These are phyloP conservation scores for Fragaria vesca DNA, from an alignment of 306 rosid species.

Conservation along the genomic window DNA sequence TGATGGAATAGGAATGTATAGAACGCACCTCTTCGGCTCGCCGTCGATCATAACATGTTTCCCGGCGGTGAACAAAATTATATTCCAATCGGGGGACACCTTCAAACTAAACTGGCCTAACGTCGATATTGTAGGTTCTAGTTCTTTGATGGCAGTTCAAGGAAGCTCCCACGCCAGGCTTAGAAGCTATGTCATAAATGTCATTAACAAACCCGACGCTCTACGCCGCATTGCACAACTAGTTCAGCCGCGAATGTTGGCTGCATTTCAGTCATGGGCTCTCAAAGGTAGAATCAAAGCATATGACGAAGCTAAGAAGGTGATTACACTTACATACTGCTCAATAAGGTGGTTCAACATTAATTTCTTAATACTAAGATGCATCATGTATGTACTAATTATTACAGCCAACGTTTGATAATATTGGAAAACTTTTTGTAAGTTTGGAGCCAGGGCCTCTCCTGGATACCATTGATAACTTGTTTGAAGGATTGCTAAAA, in stretches of 20 bases:
- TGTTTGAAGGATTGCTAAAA: constrained; percentile 6
- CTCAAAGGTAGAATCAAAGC: constrained; percentile 21
- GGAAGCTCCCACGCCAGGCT: constrained; percentile 30
- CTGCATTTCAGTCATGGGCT: constrained; percentile 21
- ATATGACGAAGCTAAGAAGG: constrained; percentile 20
- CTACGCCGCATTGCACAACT: constrained; percentile 23
- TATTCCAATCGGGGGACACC: constrained; percentile 11
- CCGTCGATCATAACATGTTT: constrained; percentile 34
- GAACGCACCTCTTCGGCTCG: too few species aligned
- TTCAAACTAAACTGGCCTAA: constrained; percentile 21
- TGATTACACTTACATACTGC: neutral
- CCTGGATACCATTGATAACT: constrained; percentile 12
- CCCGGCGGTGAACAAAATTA: constrained; percentile 24
- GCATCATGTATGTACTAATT: neutral
- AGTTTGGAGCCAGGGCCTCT: constrained; percentile 27
- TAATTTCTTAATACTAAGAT: neutral
- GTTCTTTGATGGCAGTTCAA: constrained; percentile 25
- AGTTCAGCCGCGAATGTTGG: constrained; percentile 25
- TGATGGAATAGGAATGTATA: too few species aligned
- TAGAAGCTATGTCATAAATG: constrained; percentile 11
- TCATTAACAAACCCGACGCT: constrained; percentile 15
- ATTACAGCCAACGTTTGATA: constrained; percentile 26
- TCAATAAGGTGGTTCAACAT: too few species aligned
- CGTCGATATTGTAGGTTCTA: constrained; percentile 13
- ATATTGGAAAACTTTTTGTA: constrained; percentile 20